These are phyloP conservation scores for Sphaerulina vaccinii DNA, from an alignment of 2,329 filamentous ascomycete genomes.

Conservation along the genomic window DNA sequence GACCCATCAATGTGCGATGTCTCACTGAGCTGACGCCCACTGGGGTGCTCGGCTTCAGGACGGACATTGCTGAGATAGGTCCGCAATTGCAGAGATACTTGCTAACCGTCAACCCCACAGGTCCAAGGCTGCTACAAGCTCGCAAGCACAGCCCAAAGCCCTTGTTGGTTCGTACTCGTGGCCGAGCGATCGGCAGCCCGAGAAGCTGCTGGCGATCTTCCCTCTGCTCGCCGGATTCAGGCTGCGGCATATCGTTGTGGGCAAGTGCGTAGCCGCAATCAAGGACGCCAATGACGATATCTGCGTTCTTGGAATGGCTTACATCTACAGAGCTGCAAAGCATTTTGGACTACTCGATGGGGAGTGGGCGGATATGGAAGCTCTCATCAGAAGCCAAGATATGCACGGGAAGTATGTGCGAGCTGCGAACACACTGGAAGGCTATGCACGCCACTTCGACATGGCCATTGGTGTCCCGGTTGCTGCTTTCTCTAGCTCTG, in stretches of 20 bases:
- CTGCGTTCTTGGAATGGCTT: neutral
- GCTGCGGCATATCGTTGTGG: neutral
- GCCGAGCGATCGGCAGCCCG: neutral
- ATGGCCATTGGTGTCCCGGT: neutral
- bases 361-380: neutral
- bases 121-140: too few relatives aligned
- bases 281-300: neutral
- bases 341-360: neutral
- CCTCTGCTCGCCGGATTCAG: neutral
- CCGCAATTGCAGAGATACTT: too few relatives aligned
- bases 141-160: too few relatives aligned
- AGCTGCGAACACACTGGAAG: neutral
- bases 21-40: too few relatives aligned
- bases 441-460: slow-evolving; percentile 2
- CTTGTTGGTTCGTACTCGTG: neutral
- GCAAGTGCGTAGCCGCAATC: neutral
- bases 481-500: neutral
- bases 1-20: too few relatives aligned
- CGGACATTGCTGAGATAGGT: too few relatives aligned
- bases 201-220: neutral
- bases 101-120: too few relatives aligned
- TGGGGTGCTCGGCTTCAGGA: too few relatives aligned
- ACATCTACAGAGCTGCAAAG: neutral
- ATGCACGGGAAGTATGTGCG: neutral
- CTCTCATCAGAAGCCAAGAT: neutral